Evolutionary conservation across 2,329 filamentous ascomycete species (phyloP), one percentile per base, ranked within the genome.

Genomic region (Claviceps sp.): DNA sequence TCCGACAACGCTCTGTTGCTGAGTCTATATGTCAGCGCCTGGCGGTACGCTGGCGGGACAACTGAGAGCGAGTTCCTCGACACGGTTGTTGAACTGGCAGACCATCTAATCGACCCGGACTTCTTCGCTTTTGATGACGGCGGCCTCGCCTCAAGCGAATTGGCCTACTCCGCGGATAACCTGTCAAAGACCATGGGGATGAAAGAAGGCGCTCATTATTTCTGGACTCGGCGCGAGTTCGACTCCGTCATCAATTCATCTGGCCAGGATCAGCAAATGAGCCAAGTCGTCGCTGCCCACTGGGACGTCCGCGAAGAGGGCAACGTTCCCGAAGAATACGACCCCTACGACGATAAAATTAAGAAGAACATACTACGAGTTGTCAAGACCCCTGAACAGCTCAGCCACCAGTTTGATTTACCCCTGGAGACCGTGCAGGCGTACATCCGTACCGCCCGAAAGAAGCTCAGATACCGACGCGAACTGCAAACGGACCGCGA

Each of bases 291-390:
- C 34, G 87, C 89, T 1, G 81, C 81, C 4, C 88, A 95, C 66
- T 97, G 88, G 81, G 86, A 87, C 54, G 84, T 96, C 14, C 78
- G 79, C 36, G 77, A 87, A 42, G 82, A 94, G 58, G 93, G 93
- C 45, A 97, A 98, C 61, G 84, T 98, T 1, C 79, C 83, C 37
- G 81, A 84, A 3, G 79, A 84, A 52, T 82, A 91, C 59, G 93
- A 98, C 62, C 84, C 87, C 0, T 87, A 95, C 60, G 91, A 97
- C 63, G 91, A 97, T 62, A 91, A 97, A 54, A 84, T 95, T 62
- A 89, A 91, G 60, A 89, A 95, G 64, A 98, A 97, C 62, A 89
- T 95, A 5, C 70, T 96, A 2, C 81, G 82, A 40, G 76, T 95
- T 26, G 78, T 78, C 38, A 81, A 78, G 54, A 85, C 83, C 0